Evolutionary conservation across 768 basidiomycete genomes (phyloP), one percentile per base, ranked within the genome.

Genomic region (Suillus variegatus): DNA sequence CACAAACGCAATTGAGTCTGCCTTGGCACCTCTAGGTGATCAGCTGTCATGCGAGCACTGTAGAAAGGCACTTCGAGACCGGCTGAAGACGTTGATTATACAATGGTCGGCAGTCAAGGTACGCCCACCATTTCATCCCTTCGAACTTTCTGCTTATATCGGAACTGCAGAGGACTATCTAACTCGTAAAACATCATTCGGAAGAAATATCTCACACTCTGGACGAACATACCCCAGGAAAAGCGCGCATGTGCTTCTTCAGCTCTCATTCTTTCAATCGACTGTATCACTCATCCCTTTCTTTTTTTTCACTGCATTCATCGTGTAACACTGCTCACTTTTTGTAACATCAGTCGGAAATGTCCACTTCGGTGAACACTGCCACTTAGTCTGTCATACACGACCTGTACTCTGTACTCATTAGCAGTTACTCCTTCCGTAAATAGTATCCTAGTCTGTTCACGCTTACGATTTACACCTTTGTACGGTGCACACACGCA

Each of bases 71-170:
- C 82, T 94, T 36, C 78, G 82, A 60, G 88, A 90, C 25, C 85
- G 92, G 35, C 84, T 93, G 58, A 88, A 86, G 75, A 83, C 83
- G 58, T 82, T 93, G 60, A 78, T 91, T 44, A 76, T 88, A 38
- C 90, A 92, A 72, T 94, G 92, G 92, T 89, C 92, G 6, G 80
- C 86, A 35, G 89, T 93, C 62, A 93, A 92, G 81, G 92, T 90
- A 68, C 12, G 60, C 20, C 18, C 41, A 20, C 38, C 10, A 3
- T 8, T 20, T 12, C 1, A 20, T 12, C 25, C 28, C 28, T 43
- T 32, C 6, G 12, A 28, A 20, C 6, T 20, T 32, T 32, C 12
- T 16, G 41, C 10, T 43, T 13, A 60, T 8, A 43, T 43, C 2
- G 25, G 20, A 32, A 13, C 18, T 32, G 28, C 20, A 60, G 58